Evolutionary conservation across 2,329 filamentous ascomycete genomes (phyloP), one percentile per base, ranked within the genome.

Genomic region (Fusarium fracticaudum): DNA sequence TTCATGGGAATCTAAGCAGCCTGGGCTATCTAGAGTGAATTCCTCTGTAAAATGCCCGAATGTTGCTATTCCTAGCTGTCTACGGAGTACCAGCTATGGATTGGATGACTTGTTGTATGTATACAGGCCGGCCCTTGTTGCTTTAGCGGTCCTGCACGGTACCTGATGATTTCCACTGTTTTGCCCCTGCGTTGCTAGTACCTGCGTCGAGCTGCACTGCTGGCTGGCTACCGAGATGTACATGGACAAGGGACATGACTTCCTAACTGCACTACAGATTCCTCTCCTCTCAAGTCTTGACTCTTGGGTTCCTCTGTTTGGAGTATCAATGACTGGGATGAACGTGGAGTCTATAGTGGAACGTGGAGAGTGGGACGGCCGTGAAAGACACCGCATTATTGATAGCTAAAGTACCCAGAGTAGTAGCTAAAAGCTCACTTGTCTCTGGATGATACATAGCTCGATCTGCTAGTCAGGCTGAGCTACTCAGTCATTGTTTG

Each of bases 291-390:
- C 54, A 37, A 24, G 26, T 18, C 41, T 51, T 40, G 55, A 47
- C 14, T 17, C 33, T 35, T 35, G 33, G 14, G 38, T 41, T 41
- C 48, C 22, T 55, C 40, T 59, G 51, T 18, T 60, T 64, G 51
- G 37, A 54, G 57, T 71, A 51, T 68, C 37, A 57, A 62, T 64
- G 63, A 69, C 67, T 57, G 44, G 72, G 73, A 67, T 67, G 58
- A 67, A 57, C 75, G 75, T 77, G 75, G 75, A 77, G 75, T 71
- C 75, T 66, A 43, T 24, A 45, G 71, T 74, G 73, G 74, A 71
- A 76, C 74, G 61, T 71, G 75, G 75, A 70, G 71, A 69, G 69
- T 72, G 71, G 71, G 64, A 76, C 73, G 29, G 51, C 60, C 63
- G 35, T 65, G 72, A 60, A 57, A 60, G 65, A 65, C 72, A 67